phyloP scores from a whole-genome alignment of 2,329 filamentous ascomycete genomes.

The Stachybotrys chartarum region DNA sequence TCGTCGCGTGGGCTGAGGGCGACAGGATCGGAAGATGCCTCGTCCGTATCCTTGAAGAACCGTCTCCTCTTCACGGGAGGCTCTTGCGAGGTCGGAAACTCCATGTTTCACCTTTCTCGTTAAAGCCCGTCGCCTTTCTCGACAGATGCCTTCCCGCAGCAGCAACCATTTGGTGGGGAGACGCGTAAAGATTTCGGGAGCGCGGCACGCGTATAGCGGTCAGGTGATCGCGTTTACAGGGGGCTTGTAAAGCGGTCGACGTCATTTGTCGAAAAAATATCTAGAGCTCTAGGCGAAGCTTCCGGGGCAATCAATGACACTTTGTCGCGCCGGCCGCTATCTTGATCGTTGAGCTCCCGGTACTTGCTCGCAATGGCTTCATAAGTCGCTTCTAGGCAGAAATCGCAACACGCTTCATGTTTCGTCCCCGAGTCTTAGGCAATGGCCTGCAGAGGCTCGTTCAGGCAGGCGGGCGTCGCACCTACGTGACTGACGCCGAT shows the following conservation, averaged over 20 bases:
- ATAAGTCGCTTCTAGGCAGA: conserved; percentile 1
- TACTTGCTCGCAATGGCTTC: neutral
- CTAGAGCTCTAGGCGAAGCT: neutral
- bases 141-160: neutral
- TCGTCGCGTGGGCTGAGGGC: conserved; percentile 12
- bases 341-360: neutral
- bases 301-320: neutral
- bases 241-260: conserved; percentile 8
- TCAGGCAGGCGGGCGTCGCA: conserved; percentile 22
- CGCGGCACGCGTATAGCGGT: conserved; percentile 28
- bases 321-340: neutral
- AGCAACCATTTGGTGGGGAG: conserved; percentile 16
- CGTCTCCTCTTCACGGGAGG: conserved; percentile 38
- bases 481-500: conserved; percentile 43
- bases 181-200: conserved; percentile 24
- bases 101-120: conserved; percentile 25
- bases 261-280: conserved; percentile 17
- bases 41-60: conserved; percentile 27
- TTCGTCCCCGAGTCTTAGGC: conserved; percentile 25
- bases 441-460: conserved; percentile 30
- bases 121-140: neutral
- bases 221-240: conserved; percentile 30
- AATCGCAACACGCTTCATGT: conserved; percentile 22
- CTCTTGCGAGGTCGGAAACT: conserved; percentile 27
- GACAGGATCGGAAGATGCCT: conserved; percentile 17